Evolutionary conservation across 257 asterid species (phyloP).

Genomic region (Salvia splendens): DNA sequence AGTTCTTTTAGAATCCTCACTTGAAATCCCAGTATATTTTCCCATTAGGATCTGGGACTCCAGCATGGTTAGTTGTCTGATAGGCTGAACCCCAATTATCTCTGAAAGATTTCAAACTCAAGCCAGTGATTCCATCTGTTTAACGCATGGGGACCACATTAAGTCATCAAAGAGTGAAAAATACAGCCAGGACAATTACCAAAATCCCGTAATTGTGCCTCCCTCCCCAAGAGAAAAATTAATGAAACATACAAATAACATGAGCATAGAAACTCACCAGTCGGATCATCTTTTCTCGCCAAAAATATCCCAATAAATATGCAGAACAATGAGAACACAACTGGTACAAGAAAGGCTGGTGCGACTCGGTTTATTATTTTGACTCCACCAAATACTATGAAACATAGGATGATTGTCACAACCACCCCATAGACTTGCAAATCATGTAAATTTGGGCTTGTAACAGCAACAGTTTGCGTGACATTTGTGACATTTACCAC

Average conservation of each 20-base stretch:
- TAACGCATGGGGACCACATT: constrained; percentile 35
- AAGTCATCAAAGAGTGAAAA: constrained; percentile 31
- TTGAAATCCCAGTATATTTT: constrained; percentile 82
- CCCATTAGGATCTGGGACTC: constrained; percentile 94
- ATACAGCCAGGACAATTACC: neutral
- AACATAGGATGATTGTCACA: constrained; percentile 88
- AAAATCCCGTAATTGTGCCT: constrained; percentile 9
- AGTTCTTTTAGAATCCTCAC: constrained; percentile 52
- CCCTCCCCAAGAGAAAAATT: neutral
- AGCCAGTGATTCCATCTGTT: constrained; percentile 92
- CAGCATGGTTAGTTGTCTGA: constrained; percentile 91
- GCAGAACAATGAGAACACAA: constrained; percentile 78
- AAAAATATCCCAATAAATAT: constrained; percentile 80
- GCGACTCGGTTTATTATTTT: constrained; percentile 97
- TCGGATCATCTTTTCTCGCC: constrained; percentile 74
- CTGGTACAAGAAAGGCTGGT: constrained; percentile 95
- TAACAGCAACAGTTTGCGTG: constrained; percentile 71
- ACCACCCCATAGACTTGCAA: constrained; percentile 92
- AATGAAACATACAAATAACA: constrained; percentile 13
- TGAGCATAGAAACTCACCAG: constrained; percentile 49
- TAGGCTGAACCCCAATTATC: constrained; percentile 83
- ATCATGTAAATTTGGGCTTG: constrained; percentile 95
- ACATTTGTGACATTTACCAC: constrained; percentile 76
- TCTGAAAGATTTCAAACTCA: constrained; percentile 73
- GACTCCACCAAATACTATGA: constrained; percentile 98